phyloP scores from a whole-genome alignment of 257 asterid species.

The Gynochthodes officinalis region DNA sequence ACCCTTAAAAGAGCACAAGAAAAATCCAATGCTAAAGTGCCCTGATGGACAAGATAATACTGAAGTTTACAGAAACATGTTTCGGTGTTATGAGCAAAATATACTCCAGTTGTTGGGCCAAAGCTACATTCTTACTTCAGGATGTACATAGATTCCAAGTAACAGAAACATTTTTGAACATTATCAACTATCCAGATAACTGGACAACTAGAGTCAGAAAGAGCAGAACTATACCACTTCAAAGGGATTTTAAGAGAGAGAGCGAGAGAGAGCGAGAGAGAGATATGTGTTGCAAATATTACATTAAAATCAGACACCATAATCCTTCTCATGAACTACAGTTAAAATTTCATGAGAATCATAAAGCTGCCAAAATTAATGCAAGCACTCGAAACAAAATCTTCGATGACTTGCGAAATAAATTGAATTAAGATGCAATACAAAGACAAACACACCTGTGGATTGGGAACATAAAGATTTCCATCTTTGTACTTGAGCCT shows the following conservation, averaged over 20 bases:
- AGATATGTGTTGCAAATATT: too few relatives aligned
- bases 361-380: too few relatives aligned
- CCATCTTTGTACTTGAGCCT: conserved; percentile 81
- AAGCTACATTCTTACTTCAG: neutral
- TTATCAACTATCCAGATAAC: neutral
- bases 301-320: neutral
- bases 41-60: neutral
- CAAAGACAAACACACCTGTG: conserved; percentile 52
- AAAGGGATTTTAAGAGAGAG: too few relatives aligned
- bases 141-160: neutral
- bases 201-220: neutral
- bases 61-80: neutral
- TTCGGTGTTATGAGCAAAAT: neutral
- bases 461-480: conserved; percentile 67
- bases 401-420: neutral
- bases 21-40: neutral
- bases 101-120: neutral
- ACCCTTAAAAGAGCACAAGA: neutral
- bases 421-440: neutral
- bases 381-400: neutral
- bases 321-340: neutral
- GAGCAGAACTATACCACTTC: too few relatives aligned
- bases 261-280: too few relatives aligned
- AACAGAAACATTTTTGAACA: neutral
- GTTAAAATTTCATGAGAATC: neutral